Evolutionary conservation across 306 rosid genomes (phyloP).

Genomic region (Geum urbanum): DNA sequence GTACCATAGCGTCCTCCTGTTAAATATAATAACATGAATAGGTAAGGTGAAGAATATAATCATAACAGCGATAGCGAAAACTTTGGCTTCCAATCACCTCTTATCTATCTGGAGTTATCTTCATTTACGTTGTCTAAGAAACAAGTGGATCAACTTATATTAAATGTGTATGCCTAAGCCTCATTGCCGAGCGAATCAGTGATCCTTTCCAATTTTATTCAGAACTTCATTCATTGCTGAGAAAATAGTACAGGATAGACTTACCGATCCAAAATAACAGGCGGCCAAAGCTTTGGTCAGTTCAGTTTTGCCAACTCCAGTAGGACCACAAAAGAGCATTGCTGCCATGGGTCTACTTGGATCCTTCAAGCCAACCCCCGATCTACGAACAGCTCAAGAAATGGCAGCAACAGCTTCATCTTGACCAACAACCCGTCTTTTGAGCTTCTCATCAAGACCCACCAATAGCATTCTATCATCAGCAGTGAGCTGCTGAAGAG

Average conservation of each 20-base stretch:
- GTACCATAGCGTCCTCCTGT: constrained; percentile 77
- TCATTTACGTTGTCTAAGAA: background rate
- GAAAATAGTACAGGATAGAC: constrained; percentile 14
- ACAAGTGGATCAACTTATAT: background rate
- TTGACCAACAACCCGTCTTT: constrained; percentile 71
- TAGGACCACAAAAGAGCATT: constrained; percentile 76
- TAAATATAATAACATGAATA: constrained; percentile 9
- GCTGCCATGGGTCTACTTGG: constrained; percentile 75
- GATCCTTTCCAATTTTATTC: constrained; percentile 2
- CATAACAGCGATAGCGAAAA: background rate
- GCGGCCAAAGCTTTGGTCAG: constrained; percentile 70
- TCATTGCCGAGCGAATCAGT: background rate
- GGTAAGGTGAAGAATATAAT: no score
- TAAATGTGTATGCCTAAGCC: background rate
- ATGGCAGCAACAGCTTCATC: constrained; percentile 75
- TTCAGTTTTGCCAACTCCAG: constrained; percentile 92
- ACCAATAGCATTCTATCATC: constrained; percentile 55
- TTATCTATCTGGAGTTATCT: background rate
- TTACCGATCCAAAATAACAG: constrained; percentile 78
- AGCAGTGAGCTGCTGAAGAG: constrained; percentile 70
- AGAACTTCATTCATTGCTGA: background rate
- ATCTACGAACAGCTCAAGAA: constrained; percentile 73
- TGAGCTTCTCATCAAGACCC: constrained; percentile 60
- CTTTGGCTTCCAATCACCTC: background rate
- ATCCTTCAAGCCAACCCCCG: constrained; percentile 71